Percentiles rank a stretch among this genome's conserved stretches.
Conservation (phyloP, 192 early-diverging fungal species). For the Pilobolus umbonatus region DNA sequence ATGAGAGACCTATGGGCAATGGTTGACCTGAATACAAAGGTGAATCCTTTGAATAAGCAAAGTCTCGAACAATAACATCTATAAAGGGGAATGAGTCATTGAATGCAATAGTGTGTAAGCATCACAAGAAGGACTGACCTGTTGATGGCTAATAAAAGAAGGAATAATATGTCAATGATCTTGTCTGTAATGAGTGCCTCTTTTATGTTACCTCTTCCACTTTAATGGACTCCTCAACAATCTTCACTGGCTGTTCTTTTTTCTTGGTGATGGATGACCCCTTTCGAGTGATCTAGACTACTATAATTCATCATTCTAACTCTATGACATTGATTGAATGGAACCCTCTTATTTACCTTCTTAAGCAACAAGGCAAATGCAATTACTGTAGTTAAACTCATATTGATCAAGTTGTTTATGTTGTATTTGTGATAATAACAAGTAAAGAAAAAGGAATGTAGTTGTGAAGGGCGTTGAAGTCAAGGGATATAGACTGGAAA, state of each 20-base stretch:
- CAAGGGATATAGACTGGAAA: too few species aligned
- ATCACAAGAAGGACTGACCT: not conserved
- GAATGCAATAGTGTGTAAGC: not conserved
- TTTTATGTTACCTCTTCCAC: not conserved
- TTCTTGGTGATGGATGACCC: too few species aligned
- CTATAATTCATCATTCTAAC: too few species aligned
- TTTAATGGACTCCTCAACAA: too few species aligned
- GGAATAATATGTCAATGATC: too few species aligned
- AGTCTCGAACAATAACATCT: conserved; percentile 38
- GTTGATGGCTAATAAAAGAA: too few species aligned
- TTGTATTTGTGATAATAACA: not conserved
- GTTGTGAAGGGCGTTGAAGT: not conserved
- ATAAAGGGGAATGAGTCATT: not conserved
- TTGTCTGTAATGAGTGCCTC: not conserved
- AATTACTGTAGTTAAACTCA: conserved; percentile 18
- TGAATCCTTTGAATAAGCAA: conserved; percentile 39
- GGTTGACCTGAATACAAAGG: conserved; percentile 35
- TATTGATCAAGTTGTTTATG: not conserved
- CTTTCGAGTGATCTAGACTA: not conserved
- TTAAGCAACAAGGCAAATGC: conserved; percentile 19
- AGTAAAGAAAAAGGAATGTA: not conserved
- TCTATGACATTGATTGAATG: not conserved
- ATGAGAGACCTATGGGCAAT: conserved; percentile 22
- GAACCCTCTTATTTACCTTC: conserved; percentile 9
- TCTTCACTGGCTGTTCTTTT: too few species aligned